Evolutionary conservation across 192 early-diverging fungal genomes (phyloP).

Genomic region (Coemansia sp.): DNA sequence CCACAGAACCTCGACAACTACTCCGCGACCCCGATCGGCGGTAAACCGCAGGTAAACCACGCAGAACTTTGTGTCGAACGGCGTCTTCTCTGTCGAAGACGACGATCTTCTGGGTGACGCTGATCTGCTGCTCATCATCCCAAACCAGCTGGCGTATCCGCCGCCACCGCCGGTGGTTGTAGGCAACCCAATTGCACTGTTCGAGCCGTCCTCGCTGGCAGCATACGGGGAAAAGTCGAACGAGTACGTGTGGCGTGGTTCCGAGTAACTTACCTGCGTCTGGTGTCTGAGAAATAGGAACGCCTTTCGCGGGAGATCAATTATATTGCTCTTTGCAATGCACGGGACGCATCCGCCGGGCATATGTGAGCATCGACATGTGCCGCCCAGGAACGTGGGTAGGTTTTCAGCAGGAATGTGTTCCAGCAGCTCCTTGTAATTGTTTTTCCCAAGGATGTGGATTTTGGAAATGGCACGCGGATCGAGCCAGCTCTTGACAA

Average conservation of each 20-base stretch:
- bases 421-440: slow-evolving; percentile 58
- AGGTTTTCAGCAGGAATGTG: slow-evolving; percentile 69
- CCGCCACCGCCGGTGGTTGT: slow-evolving; percentile 3
- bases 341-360: slow-evolving; percentile 64
- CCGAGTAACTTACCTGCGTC: slow-evolving; percentile 36
- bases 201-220: slow-evolving; percentile 5
- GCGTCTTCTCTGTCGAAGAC: neutral
- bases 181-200: slow-evolving; percentile 35
- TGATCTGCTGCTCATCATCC: slow-evolving; percentile 26
- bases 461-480: slow-evolving; percentile 64
- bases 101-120: slow-evolving; percentile 6
- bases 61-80: slow-evolving; percentile 13
- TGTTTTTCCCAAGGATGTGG: slow-evolving; percentile 64
- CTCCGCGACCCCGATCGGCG: slow-evolving; percentile 47
- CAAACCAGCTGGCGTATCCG: slow-evolving; percentile 48
- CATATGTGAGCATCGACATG: slow-evolving; percentile 73
- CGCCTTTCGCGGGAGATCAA: slow-evolving; percentile 46
- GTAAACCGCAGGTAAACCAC: slow-evolving; percentile 36
- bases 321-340: slow-evolving; percentile 34
- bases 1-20: slow-evolving; percentile 51
- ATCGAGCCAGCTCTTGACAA: slow-evolving; percentile 77
- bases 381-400: slow-evolving; percentile 70
- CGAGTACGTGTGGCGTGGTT: slow-evolving; percentile 35
- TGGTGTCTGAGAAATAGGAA: slow-evolving; percentile 36
- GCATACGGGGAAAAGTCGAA: slow-evolving; percentile 26